Evolutionary conservation across 495 filamentous ascomycete species (phyloP), one percentile per base, ranked within the genome.

Genomic region (Clavariopsis aquatica): DNA sequence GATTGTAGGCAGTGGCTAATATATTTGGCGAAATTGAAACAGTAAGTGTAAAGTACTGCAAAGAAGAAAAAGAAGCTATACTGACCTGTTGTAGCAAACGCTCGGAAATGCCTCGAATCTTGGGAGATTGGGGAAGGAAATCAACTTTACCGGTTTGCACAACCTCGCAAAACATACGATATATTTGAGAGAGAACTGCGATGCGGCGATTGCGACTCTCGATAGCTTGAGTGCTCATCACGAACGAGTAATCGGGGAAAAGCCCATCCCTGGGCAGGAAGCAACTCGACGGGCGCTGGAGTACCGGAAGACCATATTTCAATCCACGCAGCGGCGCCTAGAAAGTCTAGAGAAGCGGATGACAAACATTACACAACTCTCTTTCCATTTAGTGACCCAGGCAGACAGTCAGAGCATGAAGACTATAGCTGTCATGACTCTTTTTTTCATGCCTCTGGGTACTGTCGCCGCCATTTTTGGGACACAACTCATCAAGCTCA

Each of bases 231-330:
- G n/a, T 28, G 31, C 49, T 8, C 51, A 36, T 24, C 59, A 62
- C 24, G 17, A 38, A 31, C n/a, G 41, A 3, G 2, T 55, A 4
- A 28, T 34, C 12, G 23, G 51, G 1, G n/a, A 41, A 17, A 24
- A 38, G 38, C 59, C 59, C 12, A 43, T 13, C 3, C 9, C 29
- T 22, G 9, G 2, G 10, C 24, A 54, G 23, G n/a, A 9, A 17
- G n/a, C 51, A 24, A 53, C 51, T 28, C 49, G 41, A 31, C 19
- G 24, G 20, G 34, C 59, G 5, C 51, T 62, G 10, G 59, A 54
- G n/a, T 62, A 62, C 29, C 59, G 59, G 13, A 62, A 55, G 38
- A 62, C 49, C 1, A 45, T 62, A 49, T 54, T 62, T 31, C 22
- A 62, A n/a, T 62, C 59, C 34, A 62, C 59, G 4, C 49, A 62